Evolutionary conservation across 192 early-diverging fungal species (phyloP).

Genomic region (Coemansia nantahalensis): DNA sequence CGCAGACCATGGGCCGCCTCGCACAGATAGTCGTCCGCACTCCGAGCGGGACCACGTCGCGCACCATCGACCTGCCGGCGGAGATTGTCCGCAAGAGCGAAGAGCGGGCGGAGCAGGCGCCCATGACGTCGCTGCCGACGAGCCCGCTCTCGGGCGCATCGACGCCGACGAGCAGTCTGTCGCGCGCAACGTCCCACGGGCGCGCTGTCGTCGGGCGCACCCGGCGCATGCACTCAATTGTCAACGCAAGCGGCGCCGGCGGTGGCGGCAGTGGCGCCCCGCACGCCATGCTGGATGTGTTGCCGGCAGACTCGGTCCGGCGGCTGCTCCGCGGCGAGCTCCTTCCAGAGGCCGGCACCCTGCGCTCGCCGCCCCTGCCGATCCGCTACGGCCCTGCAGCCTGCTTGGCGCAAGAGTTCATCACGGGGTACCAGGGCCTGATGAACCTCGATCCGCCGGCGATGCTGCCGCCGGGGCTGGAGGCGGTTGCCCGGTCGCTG

Average conservation of each 20-base stretch:
- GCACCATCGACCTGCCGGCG: conserved; percentile 52
- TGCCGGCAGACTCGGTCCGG: conserved; percentile 32
- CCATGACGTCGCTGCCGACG: conserved; percentile 9
- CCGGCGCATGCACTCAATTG: conserved; percentile 28
- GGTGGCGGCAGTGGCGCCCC: neutral
- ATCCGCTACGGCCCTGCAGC: conserved; percentile 39
- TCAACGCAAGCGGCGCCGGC: conserved; percentile 1
- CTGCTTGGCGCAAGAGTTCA: conserved; percentile 47
- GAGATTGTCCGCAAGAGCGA: conserved; percentile 31
- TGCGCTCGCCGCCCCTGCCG: conserved; percentile 20
- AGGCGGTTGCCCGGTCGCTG: conserved; percentile 70
- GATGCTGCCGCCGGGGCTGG: conserved; percentile 69
- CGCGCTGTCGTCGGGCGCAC: conserved; percentile 27
- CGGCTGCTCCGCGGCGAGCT: conserved; percentile 44
- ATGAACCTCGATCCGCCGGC: conserved; percentile 55
- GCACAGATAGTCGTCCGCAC: conserved; percentile 80
- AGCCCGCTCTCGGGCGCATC: conserved; percentile 45
- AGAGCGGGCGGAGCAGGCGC: conserved; percentile 23
- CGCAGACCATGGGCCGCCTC: conserved; percentile 66
- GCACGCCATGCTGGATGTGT: conserved; percentile 12
- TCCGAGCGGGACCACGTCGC: conserved; percentile 72
- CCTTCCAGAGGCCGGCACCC: conserved; percentile 7
- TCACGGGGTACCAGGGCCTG: conserved; percentile 69
- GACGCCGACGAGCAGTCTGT: conserved; percentile 29
- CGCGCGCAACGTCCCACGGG: conserved; percentile 20